Evolutionary conservation across 73 alveolate species (phyloP).

Genomic region (Paramecium primaurelia): DNA sequence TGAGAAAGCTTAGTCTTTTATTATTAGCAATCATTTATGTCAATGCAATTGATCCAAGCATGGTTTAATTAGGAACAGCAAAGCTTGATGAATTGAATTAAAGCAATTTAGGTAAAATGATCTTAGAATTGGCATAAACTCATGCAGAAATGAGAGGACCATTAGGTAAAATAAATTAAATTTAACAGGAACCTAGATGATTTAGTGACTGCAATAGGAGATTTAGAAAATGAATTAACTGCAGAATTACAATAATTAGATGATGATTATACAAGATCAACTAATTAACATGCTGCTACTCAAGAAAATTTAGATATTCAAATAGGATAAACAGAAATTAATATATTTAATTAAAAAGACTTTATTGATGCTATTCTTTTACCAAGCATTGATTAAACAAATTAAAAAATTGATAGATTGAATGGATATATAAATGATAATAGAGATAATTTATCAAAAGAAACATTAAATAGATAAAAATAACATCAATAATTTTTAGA

Average conservation of each 20-base stretch:
- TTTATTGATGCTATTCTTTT: constrained; percentile 16
- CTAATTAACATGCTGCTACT: constrained; percentile 15
- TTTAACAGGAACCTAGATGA: neutral
- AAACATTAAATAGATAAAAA: constrained; percentile 13
- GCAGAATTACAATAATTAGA: constrained; percentile 17
- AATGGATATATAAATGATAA: neutral
- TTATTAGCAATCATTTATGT: neutral
- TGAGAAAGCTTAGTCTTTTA: neutral
- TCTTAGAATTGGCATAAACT: constrained; percentile 38
- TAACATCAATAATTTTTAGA: constrained; percentile 26
- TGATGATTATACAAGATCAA: constrained; percentile 30
- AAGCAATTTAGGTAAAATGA: constrained; percentile 18
- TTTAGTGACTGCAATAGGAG: neutral
- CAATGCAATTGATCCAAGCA: neutral
- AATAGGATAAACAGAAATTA: constrained; percentile 21
- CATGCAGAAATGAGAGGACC: constrained; percentile 46
- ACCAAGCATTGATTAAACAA: constrained; percentile 24
- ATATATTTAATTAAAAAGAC: neutral
- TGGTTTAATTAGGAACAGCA: neutral
- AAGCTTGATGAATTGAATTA: neutral
- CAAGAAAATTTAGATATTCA: neutral
- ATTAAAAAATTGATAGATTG: neutral
- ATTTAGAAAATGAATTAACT: constrained; percentile 11
- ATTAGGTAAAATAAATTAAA: neutral
- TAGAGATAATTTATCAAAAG: constrained; percentile 17